Evolutionary conservation across 129 eudicot species (phyloP).

Genomic region (Helianthus annuus): HanXRQr2.0-SUNRISE NC_035436.2:57742947-57743446

Average conservation of each 20-base stretch:
- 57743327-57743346: constrained; percentile 93
- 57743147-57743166: too few species aligned
- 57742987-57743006: too few species aligned
- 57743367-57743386: constrained; percentile 97
- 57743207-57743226: neutral
- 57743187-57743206: too few species aligned
- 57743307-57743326: constrained; percentile 91
- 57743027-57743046: too few species aligned
- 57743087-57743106: too few species aligned
- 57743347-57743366: constrained; percentile 98
- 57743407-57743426: constrained; percentile 97
- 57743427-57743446: constrained; percentile 98
- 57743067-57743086: too few species aligned
- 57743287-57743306: constrained; percentile 63
- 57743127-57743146: too few species aligned
- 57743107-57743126: too few species aligned
- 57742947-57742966: neutral
- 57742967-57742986: neutral
- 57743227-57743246: neutral
- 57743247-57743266: neutral
- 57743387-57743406: constrained; percentile 85
- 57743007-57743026: too few species aligned
- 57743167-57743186: neutral
- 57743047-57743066: too few species aligned
- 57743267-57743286: constrained; percentile 25